Evolutionary conservation across 345 rosid species (phyloP).

Genomic region (Citrus medica): DNA sequence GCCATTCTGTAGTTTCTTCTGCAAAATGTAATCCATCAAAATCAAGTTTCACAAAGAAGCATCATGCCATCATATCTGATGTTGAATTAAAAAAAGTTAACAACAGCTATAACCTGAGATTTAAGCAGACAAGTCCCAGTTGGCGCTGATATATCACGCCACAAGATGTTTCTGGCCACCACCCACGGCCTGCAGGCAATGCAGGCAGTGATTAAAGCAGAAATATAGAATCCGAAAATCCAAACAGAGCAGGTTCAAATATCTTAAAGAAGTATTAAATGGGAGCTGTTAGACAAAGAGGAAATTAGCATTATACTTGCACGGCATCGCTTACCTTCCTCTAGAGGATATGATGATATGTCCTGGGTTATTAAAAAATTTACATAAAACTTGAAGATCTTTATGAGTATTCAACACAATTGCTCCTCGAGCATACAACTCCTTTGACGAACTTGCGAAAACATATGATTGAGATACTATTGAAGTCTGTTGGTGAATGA

Average conservation of each 20-base stretch:
- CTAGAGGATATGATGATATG: slow-evolving; percentile 33
- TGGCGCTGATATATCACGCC: slow-evolving; percentile 1
- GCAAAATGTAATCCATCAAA: neutral
- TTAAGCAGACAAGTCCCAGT: slow-evolving; percentile 15
- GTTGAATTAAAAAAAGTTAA: neutral
- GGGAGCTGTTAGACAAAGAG: neutral
- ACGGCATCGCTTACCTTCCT: slow-evolving; percentile 30
- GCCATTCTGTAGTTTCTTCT: slow-evolving; percentile 12
- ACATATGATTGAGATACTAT: slow-evolving; percentile 21
- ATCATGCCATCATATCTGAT: neutral
- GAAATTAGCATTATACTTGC: neutral
- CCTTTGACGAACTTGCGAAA: slow-evolving; percentile 34
- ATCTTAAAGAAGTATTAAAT: neutral
- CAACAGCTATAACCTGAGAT: slow-evolving; percentile 22
- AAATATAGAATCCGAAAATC: neutral
- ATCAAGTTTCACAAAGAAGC: neutral
- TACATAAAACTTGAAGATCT: slow-evolving; percentile 22
- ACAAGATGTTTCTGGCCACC: slow-evolving; percentile 13
- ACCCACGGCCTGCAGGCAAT: slow-evolving; percentile 44
- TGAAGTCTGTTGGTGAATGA: slow-evolving; percentile 32
- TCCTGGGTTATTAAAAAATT: slow-evolving; percentile 30
- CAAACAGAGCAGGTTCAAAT: neutral
- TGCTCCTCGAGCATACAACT: slow-evolving; percentile 26
- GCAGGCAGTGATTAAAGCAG: neutral
- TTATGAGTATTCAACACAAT: slow-evolving; percentile 22